A percentile compares a stretch with the other conserved stretches of the same genome.
Evolutionary conservation across 495 filamentous ascomycete species (phyloP).

Genomic region (Annulohypoxylon bovei): DNA sequence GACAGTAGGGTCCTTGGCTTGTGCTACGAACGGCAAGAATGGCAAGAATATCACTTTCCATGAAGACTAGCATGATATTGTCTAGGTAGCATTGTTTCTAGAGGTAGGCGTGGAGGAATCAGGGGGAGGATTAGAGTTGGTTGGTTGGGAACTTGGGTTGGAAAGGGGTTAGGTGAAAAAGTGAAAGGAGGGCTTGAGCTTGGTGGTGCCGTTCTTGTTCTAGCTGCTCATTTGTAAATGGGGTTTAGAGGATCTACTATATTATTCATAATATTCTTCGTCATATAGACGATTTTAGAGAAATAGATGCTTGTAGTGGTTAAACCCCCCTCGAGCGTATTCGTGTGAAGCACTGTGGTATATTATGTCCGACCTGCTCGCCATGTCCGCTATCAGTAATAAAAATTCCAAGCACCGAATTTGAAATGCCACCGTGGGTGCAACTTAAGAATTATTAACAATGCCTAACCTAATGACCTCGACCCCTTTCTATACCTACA

Average conservation of each 20-base stretch:
- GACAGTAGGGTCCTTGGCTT: neutral
- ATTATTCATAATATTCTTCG: neutral
- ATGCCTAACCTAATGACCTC: neutral
- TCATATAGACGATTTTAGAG: neutral
- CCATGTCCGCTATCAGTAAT: neutral
- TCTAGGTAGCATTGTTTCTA: no score
- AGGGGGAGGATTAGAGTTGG: no score
- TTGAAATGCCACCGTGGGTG: no score
- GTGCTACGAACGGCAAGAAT: constrained; percentile 3
- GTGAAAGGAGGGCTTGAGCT: neutral
- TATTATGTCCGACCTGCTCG: neutral
- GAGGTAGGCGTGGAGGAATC: no score
- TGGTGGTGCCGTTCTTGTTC: neutral
- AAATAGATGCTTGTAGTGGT: neutral
- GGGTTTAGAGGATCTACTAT: neutral
- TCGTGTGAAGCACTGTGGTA: neutral
- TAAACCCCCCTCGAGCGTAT: neutral
- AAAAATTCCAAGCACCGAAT: neutral
- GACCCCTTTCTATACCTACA: neutral
- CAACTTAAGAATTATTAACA: neutral
- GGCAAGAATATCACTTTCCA: constrained; percentile 10
- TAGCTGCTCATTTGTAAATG: neutral
- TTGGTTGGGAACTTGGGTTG: no score
- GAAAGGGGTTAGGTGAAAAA: no score
- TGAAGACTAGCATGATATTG: constrained; percentile 3